A percentile compares a stretch with the other conserved stretches of the same genome.
These are phyloP conservation scores for Laburnicola sp. DNA, from an alignment of 2,329 filamentous ascomycete genomes.

Conservation along the genomic window DNA sequence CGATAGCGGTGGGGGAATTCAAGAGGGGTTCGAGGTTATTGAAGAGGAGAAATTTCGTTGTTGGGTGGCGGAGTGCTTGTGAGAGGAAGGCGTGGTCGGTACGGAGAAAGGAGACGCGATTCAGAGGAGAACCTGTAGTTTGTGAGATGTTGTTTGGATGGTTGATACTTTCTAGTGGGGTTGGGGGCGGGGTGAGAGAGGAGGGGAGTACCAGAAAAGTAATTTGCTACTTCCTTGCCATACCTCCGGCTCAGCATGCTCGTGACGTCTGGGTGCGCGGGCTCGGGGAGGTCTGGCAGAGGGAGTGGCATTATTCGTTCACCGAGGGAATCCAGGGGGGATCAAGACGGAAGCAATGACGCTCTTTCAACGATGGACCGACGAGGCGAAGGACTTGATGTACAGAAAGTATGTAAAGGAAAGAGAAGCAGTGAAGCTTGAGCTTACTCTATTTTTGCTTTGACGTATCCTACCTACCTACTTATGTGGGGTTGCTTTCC, in stretches of 20 bases:
- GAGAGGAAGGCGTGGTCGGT: conserved; percentile 70
- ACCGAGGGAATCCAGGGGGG: background rate
- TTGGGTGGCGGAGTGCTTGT: conserved; percentile 66
- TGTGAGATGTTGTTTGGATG: background rate
- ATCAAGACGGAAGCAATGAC: background rate
- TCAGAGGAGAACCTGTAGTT: conserved; percentile 66
- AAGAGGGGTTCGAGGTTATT: conserved; percentile 77
- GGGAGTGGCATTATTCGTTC: conserved; percentile 40
- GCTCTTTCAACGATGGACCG: too few relatives aligned
- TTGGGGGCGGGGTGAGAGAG: background rate
- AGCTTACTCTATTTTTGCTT: too few relatives aligned
- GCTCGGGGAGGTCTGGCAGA: conserved; percentile 57
- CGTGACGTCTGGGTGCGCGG: conserved; percentile 61
- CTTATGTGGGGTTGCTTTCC: too few relatives aligned
- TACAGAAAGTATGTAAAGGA: background rate
- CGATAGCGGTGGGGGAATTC: conserved; percentile 62
- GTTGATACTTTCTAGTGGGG: background rate
- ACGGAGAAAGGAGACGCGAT: conserved; percentile 78
- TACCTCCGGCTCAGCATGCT: conserved; percentile 77
- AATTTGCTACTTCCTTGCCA: conserved; percentile 78
- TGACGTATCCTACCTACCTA: too few relatives aligned
- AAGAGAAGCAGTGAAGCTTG: too few relatives aligned
- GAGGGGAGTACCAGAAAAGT: conserved; percentile 64
- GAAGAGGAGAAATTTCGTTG: conserved; percentile 74
- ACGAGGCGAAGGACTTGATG: too few relatives aligned